Evolutionary conservation across 345 rosid species (phyloP).

Genomic region (Turnera subulata): DNA sequence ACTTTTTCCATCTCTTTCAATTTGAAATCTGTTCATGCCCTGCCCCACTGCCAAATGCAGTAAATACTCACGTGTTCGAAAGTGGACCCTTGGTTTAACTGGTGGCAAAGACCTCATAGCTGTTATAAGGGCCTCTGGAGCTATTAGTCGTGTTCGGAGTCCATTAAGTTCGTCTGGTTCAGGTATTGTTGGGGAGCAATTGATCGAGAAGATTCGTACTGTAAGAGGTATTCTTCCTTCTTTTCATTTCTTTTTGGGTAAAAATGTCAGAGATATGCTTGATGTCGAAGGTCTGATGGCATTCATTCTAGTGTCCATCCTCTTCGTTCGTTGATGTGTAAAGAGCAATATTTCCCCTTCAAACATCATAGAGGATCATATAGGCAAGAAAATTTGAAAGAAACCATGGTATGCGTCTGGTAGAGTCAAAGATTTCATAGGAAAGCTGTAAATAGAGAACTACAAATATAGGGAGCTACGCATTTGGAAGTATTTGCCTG

Average conservation of each 20-base stretch:
- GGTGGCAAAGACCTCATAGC: constrained; percentile 83
- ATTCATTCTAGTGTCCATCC: too few species aligned
- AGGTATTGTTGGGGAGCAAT: constrained; percentile 68
- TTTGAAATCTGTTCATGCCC: neutral
- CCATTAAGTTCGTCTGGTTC: constrained; percentile 64
- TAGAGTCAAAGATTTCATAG: too few species aligned
- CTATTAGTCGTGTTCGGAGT: constrained; percentile 78
- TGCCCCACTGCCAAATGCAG: constrained; percentile 35
- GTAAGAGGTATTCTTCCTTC: constrained; percentile 68
- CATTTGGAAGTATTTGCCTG: too few species aligned
- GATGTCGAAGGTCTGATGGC: too few species aligned
- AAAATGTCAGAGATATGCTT: neutral
- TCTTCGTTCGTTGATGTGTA: too few species aligned
- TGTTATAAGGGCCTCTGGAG: constrained; percentile 85
- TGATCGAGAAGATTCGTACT: constrained; percentile 76
- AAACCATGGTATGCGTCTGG: too few species aligned
- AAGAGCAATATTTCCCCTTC: too few species aligned
- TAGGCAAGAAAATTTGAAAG: too few species aligned
- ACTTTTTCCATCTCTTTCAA: constrained; percentile 4
- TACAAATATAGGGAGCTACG: too few species aligned
- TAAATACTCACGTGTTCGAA: constrained; percentile 74
- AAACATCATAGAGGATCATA: too few species aligned
- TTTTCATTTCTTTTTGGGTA: neutral
- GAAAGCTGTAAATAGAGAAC: too few species aligned
- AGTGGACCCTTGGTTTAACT: constrained; percentile 84